Conservation (phyloP, 495 filamentous ascomycete species). For the Parathielavia hyrcaniae region DNA sequence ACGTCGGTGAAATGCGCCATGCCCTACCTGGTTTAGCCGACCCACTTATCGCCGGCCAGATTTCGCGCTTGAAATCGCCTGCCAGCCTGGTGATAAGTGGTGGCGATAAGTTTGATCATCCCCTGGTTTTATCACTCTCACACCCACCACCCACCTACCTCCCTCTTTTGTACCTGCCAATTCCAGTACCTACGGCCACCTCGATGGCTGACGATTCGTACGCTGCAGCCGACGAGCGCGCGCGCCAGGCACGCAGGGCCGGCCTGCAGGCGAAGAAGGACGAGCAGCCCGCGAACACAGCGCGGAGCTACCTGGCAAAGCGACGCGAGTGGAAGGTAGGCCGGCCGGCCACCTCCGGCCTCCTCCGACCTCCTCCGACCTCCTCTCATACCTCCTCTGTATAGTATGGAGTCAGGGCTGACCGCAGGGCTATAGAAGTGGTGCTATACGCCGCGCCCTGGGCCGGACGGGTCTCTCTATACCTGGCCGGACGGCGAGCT, state of each 20-base stretch:
- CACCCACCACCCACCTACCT: neutral
- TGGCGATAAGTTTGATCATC: neutral
- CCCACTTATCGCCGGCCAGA: neutral
- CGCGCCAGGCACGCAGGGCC: neutral
- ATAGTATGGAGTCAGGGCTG: neutral
- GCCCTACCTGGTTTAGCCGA: neutral
- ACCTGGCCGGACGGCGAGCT: slow-evolving; percentile 1
- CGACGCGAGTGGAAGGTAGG: neutral
- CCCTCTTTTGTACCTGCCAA: neutral
- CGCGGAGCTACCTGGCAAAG: neutral
- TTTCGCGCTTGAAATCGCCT: neutral
- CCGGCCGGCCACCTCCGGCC: too few relatives aligned
- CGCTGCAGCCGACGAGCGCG: neutral
- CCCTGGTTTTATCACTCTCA: neutral
- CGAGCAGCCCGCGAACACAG: neutral
- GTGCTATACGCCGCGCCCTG: neutral
- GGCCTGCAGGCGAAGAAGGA: neutral
- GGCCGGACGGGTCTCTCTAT: neutral
- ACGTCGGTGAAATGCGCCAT: neutral
- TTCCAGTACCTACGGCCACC: neutral
- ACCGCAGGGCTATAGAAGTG: neutral
- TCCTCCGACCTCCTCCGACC: neutral
- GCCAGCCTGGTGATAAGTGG: neutral
- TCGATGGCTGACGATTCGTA: neutral
- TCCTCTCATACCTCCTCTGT: neutral